Evolutionary conservation across 176 grass and related monocot species (phyloP).

Genomic region (Aegilops bicornis): DNA sequence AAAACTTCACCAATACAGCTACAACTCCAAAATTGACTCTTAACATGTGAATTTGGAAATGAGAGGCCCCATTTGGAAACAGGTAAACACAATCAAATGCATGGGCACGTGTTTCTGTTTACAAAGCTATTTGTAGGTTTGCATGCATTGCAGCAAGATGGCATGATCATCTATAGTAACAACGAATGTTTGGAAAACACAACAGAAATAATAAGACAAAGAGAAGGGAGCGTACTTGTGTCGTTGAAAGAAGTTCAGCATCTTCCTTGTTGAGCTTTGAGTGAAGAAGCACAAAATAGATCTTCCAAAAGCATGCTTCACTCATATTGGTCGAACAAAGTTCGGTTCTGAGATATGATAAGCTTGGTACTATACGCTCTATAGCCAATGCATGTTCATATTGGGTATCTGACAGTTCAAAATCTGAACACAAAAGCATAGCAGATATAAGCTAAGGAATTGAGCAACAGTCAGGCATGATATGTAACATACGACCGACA

Average conservation of each 20-base stretch:
- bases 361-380: constrained; percentile 56
- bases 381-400: constrained; percentile 60
- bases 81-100: not conserved
- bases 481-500: not conserved
- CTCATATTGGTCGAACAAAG: constrained; percentile 71
- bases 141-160: constrained; percentile 16
- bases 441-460: constrained; percentile 22
- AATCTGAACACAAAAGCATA: constrained; percentile 45
- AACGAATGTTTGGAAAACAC: not conserved
- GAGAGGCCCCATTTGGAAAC: not conserved
- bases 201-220: not conserved
- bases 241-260: constrained; percentile 58
- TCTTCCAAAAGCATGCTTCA: constrained; percentile 82
- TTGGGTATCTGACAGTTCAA: constrained; percentile 70
- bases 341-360: constrained; percentile 56
- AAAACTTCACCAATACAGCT: not conserved
- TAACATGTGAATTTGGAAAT: constrained; percentile 9
- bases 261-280: constrained; percentile 56
- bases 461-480: not conserved
- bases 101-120: not conserved
- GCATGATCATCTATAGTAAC: constrained; percentile 2
- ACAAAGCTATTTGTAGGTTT: not conserved
- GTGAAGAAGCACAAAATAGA: constrained; percentile 81
- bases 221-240: constrained; percentile 43
- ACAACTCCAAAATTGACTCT: not conserved